Evolutionary conservation across 768 basidiomycete species (phyloP).

Genomic region (Termitomyces sp.): DNA sequence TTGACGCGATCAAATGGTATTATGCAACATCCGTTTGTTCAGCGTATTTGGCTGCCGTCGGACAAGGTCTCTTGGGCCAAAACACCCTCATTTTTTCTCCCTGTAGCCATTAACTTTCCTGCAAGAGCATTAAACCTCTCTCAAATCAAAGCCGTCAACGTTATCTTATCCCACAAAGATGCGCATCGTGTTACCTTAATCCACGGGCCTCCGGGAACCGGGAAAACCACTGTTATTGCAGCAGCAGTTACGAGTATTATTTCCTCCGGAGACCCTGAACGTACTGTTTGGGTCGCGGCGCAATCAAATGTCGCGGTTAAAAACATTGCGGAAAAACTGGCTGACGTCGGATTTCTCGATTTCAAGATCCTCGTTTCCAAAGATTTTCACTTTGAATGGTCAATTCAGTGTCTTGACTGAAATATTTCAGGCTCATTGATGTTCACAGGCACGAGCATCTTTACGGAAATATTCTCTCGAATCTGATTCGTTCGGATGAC

Average conservation of each 20-base stretch:
- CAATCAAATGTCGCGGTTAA: constrained; percentile 81
- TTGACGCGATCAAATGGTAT: constrained; percentile 24
- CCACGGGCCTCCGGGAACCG: constrained; percentile 60
- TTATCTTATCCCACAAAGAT: constrained; percentile 31
- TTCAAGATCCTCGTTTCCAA: constrained; percentile 64
- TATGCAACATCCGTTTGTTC: constrained; percentile 32
- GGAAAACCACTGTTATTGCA: constrained; percentile 63
- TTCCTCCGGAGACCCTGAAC: constrained; percentile 16
- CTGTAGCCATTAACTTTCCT: constrained; percentile 18
- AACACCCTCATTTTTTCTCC: not conserved
- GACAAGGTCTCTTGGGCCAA: constrained; percentile 14
- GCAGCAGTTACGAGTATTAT: constrained; percentile 39
- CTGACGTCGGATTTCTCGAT: constrained; percentile 36
- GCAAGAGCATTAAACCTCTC: constrained; percentile 30
- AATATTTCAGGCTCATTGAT: not conserved
- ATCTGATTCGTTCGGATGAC: constrained; percentile 46
- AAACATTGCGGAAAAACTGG: constrained; percentile 74
- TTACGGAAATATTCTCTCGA: constrained; percentile 43
- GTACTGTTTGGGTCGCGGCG: constrained; percentile 61
- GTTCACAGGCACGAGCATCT: constrained; percentile 68
- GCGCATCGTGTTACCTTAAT: constrained; percentile 29
- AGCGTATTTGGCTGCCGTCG: constrained; percentile 30
- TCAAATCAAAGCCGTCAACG: constrained; percentile 29
- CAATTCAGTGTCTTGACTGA: not conserved
- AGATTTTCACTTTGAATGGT: constrained; percentile 68